Evolutionary conservation across 1,284 basidiomycete species (phyloP), one percentile per base, ranked within the genome.

Genomic region (Ceratobasidium theobromae): DNA sequence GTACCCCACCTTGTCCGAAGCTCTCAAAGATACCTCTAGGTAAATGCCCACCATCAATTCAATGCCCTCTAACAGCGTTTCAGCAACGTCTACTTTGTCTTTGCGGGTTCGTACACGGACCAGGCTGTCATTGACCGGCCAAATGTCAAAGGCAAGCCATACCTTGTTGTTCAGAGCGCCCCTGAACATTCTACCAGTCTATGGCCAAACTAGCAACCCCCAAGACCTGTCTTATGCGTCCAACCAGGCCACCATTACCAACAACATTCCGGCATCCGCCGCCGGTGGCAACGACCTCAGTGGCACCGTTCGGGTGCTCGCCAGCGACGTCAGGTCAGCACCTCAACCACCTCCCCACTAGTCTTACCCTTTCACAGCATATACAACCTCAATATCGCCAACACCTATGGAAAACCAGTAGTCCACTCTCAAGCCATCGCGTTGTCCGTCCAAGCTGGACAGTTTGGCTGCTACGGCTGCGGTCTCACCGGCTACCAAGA

Each of bases 331-430:
- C 32, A 68, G 62, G 46, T 69, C 18, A 57, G 64, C 28, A 18
- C 27, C 4, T n/a, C n/a, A n/a, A n/a, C n/a, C 48, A 33, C 4
- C 16, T 6, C 4, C 4, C 25, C 6, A 30, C 45, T 25, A 51
- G 8, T 23, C 43, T n/a, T 28, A 6, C 40, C 5, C 25, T 21
- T 16, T 23, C 40, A 4, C 40, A 57, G 58, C 21, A 46, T 68
- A 14, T 71, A 70, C 68, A 71, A 71, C 54, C 33, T 71, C 23
- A 70, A 71, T 49, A 70, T 71, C 28, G 66, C 66, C 41, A 70
- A 70, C 30, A 70, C 69, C 1, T 70, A 67, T 53, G 69, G 69
- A 14, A 68, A 69, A 27, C 65, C 65, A 21, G 53, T 65, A n/a
- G 23, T 38, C 11, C 68, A 69, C 49, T 62, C 70, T 4, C 70